Base-by-base conservation (phyloP, 1,284 basidiomycete species). In the Puccinia novopanici region DNA sequence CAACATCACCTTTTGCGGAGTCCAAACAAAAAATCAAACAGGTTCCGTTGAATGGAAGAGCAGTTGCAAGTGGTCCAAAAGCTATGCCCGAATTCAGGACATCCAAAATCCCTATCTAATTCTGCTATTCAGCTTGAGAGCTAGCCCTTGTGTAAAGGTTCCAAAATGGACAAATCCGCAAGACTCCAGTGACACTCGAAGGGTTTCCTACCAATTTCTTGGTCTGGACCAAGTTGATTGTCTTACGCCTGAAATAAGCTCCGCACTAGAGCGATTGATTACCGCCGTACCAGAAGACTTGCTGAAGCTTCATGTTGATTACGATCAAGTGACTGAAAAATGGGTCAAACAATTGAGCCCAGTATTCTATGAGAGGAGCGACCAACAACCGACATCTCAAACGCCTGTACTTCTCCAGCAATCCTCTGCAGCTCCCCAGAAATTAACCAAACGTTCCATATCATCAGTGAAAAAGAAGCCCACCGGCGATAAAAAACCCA, bases 111-210 rank as follows among this genome's bases (percentile, higher is more conserved):
- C n/a, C 24, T 30, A 59, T 59, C 55, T 59, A 2, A 30, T 59
- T 59, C n/a, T 59, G 1, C 30, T 59, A 59, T 59, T 59, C 27
- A 59, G 27, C 55, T 59, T 59, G 55, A 59, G 55, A 59, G 12
- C 15, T 8, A 27, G 27, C 10, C 8, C n/a, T 12, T 3, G 9
- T 27, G 6, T 6, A 59, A 27, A 8, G 55, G 10, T 59, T 59
- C 55, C 8, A 8, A 13, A 59, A 9, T 59, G 55, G 55, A 59
- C 5, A 0, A 30, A 59, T 24, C n/a, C 55, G 55, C 15, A 8
- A 30, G 8, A 30, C 24, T 12, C 24, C n/a, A 4, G 8, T 17
- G 55, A 59, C 27, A 59, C n/a, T 12, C 1, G 55, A 30, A 59
- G 55, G 22, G 55, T 59, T 27, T 59, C 10, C 12, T 27, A 30